Evolutionary conservation across 257 asterid species (phyloP), one percentile per base, ranked within the genome.

Genomic region (Solanum peruvianum): DNA sequence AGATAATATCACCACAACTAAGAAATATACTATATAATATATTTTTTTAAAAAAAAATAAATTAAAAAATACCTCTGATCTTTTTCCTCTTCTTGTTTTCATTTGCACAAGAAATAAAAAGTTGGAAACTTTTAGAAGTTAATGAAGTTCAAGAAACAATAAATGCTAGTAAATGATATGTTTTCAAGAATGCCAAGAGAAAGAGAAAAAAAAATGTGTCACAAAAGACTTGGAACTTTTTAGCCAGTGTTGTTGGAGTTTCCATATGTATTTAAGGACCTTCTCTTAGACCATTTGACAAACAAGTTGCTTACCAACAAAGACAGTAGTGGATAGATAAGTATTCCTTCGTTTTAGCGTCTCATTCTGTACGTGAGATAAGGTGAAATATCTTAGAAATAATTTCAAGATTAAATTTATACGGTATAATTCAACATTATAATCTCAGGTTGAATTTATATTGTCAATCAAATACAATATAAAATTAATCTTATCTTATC

Each of bases 31-130:
- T 27, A 69, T 29, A 49, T 6, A 29, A 47, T 25, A 27, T 78
- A 8, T 8, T 10, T 62, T n/a, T 10, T 13, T 1, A 29, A 2
- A 5, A 5, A 37, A 5, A 35, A 33, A 7, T 6, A 11, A 29
- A 60, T 39, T 0, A 33, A 35, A 35, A 9, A 56, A 86, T 87
- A 96, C 98, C 98, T 95, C 95, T 67, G 96, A 88, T 9, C 93
- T 94, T 85, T 89, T 94, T 35, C 89, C 94, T 82, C 94, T 92
- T 85, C 92, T 77, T 1, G 93, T 71, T 87, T 85, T 93, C 98
- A 93, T 96, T 75, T 86, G 25, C 18, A 73, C 76, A 82, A 84
- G 87, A 41, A 78, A 45, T 49, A 77, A 86, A 83, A 42, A 64
- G 62, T 29, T 69, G 47, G 8, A 29, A 82, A 58, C 45, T 88